phyloP scores from a whole-genome alignment of 139 green algal genomes.

The Mesotaenium endlicherianum region DNA sequence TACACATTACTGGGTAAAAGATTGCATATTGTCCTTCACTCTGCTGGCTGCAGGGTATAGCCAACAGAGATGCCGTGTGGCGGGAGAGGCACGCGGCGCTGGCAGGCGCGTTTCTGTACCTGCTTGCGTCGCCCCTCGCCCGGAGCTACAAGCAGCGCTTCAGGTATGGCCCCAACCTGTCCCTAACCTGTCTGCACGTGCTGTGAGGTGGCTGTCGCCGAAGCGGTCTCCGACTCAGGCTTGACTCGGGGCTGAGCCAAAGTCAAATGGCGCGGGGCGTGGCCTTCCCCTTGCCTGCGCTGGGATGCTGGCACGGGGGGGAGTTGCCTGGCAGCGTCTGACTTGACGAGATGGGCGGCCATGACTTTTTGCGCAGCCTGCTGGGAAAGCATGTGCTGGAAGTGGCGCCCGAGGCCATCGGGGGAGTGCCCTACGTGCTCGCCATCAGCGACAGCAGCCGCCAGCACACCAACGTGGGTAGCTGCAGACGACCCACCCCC shows the following conservation, averaged over 20 bases:
- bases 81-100: conserved; percentile 6
- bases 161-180: not conserved
- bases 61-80: not conserved
- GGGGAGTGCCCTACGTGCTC: not conserved
- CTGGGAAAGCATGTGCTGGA: conserved; percentile 7
- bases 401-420: not conserved
- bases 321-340: no score
- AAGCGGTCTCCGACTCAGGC: no score
- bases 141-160: conserved; percentile 5
- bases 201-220: no score
- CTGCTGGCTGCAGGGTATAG: not conserved
- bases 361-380: no score
- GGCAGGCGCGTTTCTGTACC: conserved; percentile 54
- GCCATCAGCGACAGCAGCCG: not conserved
- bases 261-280: no score
- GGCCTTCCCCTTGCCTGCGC: no score
- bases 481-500: no score
- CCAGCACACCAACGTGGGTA: not conserved
- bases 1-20: no score
- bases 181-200: not conserved
- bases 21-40: no score
- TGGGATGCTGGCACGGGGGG: no score
- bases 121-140: conserved; percentile 44
- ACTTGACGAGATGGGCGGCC: no score
- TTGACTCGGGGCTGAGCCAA: no score